Percentiles rank a stretch among this genome's conserved stretches.
Evolutionary conservation across 2,329 filamentous ascomycete genomes (phyloP).

Genomic region (Cryphonectria parasitica): DNA sequence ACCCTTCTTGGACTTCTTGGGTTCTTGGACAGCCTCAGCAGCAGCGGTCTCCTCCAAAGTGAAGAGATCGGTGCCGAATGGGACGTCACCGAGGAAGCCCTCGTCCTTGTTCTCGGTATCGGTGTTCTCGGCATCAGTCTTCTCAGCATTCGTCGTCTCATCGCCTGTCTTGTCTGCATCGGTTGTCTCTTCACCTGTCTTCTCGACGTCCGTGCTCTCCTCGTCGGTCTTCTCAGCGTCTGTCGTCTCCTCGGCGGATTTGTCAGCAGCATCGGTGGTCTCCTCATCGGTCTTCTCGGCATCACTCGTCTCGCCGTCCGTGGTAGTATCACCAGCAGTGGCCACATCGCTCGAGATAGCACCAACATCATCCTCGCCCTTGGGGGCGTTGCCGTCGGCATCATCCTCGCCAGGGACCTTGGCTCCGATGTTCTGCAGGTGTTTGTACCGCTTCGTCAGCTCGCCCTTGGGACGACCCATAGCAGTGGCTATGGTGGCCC

Average conservation of each 20-base stretch:
- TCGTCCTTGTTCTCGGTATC: slow-evolving; percentile 15
- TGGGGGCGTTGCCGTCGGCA: background rate
- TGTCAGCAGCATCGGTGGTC: slow-evolving; percentile 16
- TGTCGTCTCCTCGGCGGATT: background rate
- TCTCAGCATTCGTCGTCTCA: background rate
- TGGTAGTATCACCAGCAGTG: slow-evolving; percentile 16
- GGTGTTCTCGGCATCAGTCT: slow-evolving; percentile 16
- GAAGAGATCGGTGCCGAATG: background rate
- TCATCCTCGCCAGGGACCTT: slow-evolving; percentile 6
- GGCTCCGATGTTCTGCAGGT: slow-evolving; percentile 12
- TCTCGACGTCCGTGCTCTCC: slow-evolving; percentile 11
- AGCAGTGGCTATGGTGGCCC: slow-evolving; percentile 26
- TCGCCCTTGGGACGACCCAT: slow-evolving; percentile 21
- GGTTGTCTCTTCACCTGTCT: slow-evolving; percentile 9
- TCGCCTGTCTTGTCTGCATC: background rate
- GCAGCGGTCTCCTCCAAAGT: background rate
- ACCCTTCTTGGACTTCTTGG: slow-evolving; percentile 10
- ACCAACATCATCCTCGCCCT: background rate
- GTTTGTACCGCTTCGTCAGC: slow-evolving; percentile 14
- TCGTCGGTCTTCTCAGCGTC: slow-evolving; percentile 15
- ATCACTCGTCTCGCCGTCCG: slow-evolving; percentile 6
- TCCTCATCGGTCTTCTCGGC: slow-evolving; percentile 16
- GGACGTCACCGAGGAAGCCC: background rate
- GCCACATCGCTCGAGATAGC: slow-evolving; percentile 16
- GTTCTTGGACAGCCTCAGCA: background rate